Evolutionary conservation across 2,329 filamentous ascomycete genomes (phyloP), one percentile per base, ranked within the genome.

Genomic region (Sclerotinia sclerotiorum): DNA sequence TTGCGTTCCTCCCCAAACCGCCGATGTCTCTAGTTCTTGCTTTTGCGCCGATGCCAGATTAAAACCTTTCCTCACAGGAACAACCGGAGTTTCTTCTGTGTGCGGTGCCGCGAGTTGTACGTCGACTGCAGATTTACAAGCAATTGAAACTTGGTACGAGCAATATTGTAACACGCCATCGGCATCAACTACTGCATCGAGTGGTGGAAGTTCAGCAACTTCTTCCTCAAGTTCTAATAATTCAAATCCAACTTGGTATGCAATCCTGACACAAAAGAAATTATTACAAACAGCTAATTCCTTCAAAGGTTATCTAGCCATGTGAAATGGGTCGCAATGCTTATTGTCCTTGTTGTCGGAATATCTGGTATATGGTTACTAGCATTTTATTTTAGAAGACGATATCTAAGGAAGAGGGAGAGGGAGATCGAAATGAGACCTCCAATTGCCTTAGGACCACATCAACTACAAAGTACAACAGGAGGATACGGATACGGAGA

Each of bases 321-420:
- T 78, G 92, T 87, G 82, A 84, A 88, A 81, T 97, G 92, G 92
- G 86, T 96, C 57, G 84, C 94, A 71, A 92, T 95, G 84, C 83
- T 95, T 65, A 88, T 93, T 72, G 81, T 94, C 70, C 83, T 96
- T 39, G 84, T 89, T 55, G 81, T 94, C 69, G 89, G 83, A 65
- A 90, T 96, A 70, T 80, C 84, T 19, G 82, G 83, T 68, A 85
- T 92, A 74, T 90, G 89, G 83, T 80, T 90, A 51, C 83, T 86
- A 24, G 90, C 89, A 51, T 87, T 88, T 75, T 85, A 90, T 78
- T 87, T 92, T 80, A 90, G 92, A 72, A 87, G 88, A 68, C 88
- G 90, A 72, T 90, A 94, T 79, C 82, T 92, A 72, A 87, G 87
- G 72, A 90, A 88, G 80, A 88, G 84, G 79, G 89, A 91, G 74